These are phyloP conservation scores for Termitomyces sp. DNA, from an alignment of 768 basidiomycete species.

Conservation along the genomic window DNA sequence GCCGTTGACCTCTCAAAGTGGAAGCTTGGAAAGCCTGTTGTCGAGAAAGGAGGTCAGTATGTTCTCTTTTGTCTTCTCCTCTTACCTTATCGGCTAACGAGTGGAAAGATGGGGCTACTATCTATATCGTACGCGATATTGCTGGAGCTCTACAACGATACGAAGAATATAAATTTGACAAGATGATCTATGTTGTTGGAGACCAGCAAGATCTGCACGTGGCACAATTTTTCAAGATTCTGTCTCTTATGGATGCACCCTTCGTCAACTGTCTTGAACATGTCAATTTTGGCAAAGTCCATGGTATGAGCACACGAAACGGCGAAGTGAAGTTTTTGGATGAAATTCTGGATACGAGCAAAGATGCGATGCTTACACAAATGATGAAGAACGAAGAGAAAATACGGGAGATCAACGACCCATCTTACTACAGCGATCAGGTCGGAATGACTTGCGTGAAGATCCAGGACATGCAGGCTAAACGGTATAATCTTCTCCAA, in stretches of 20 bases:
- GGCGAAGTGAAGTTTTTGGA: slow-evolving; percentile 93
- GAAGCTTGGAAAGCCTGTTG: slow-evolving; percentile 84
- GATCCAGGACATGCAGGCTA: slow-evolving; percentile 95
- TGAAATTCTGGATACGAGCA: slow-evolving; percentile 83
- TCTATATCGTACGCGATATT: slow-evolving; percentile 91
- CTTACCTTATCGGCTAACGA: not conserved
- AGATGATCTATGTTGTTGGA: slow-evolving; percentile 90
- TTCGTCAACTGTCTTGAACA: slow-evolving; percentile 83
- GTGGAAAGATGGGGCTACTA: slow-evolving; percentile 78
- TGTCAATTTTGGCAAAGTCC: slow-evolving; percentile 85
- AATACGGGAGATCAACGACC: slow-evolving; percentile 80
- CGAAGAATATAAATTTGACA: slow-evolving; percentile 78
- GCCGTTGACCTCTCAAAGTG: slow-evolving; percentile 81
- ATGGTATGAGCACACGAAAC: slow-evolving; percentile 90
- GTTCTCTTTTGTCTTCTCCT: not conserved
- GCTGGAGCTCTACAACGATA: slow-evolving; percentile 88
- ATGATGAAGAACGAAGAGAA: slow-evolving; percentile 94
- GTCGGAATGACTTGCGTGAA: slow-evolving; percentile 94
- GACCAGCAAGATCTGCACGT: slow-evolving; percentile 83
- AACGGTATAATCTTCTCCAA: slow-evolving; percentile 48
- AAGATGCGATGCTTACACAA: slow-evolving; percentile 87
- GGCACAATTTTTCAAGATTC: slow-evolving; percentile 87
- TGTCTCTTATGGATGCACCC: slow-evolving; percentile 79
- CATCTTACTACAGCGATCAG: slow-evolving; percentile 67
- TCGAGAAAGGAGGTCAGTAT: slow-evolving; percentile 71